Conservation (phyloP, 2,329 filamentous ascomycete species). For the Leptoxyphium fumago region DNA sequence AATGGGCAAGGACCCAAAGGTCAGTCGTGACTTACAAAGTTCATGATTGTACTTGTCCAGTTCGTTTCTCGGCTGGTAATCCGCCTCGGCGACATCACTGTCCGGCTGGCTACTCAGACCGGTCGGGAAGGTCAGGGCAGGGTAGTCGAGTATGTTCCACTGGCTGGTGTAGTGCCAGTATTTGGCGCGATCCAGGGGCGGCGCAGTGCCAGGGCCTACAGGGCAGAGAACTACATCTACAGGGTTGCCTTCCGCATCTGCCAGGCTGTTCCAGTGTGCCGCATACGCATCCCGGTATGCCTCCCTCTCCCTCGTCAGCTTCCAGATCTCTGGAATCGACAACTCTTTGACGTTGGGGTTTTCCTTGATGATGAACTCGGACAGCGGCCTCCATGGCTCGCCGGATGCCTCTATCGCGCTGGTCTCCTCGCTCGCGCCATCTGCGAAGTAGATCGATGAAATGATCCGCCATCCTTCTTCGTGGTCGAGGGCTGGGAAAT, state of each 20-base stretch:
- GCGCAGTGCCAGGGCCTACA: constrained; percentile 40
- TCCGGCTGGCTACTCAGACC: constrained; percentile 27
- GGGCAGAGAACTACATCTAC: constrained; percentile 52
- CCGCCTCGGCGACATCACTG: constrained; percentile 23
- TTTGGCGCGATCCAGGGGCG: constrained; percentile 36
- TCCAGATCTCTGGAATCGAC: constrained; percentile 28
- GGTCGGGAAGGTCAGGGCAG: constrained; percentile 46
- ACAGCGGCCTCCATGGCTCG: constrained; percentile 44
- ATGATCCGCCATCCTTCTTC: constrained; percentile 34
- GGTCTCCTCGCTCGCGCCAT: constrained; percentile 42
- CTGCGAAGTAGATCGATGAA: constrained; percentile 40
- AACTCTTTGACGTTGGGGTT: constrained; percentile 35
- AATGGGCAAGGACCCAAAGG: too few relatives aligned
- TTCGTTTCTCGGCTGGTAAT: constrained; percentile 27
- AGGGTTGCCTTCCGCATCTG: constrained; percentile 2
- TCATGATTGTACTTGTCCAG: constrained; percentile 34
- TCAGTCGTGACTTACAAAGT: constrained; percentile 24
- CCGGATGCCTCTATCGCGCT: constrained; percentile 37
- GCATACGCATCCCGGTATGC: constrained; percentile 31
- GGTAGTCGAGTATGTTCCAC: constrained; percentile 51
- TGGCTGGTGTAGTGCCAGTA: constrained; percentile 53
- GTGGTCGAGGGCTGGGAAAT: constrained; percentile 36
- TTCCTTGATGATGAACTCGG: constrained; percentile 42
- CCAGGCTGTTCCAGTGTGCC: constrained; percentile 27
- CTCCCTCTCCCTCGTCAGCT: constrained; percentile 27